A percentile compares a stretch with the other conserved stretches of the same genome.
These are phyloP conservation scores for Metschnikowia noctiluminum DNA, from an alignment of 805 yeast species.

Conservation along the genomic window DNA sequence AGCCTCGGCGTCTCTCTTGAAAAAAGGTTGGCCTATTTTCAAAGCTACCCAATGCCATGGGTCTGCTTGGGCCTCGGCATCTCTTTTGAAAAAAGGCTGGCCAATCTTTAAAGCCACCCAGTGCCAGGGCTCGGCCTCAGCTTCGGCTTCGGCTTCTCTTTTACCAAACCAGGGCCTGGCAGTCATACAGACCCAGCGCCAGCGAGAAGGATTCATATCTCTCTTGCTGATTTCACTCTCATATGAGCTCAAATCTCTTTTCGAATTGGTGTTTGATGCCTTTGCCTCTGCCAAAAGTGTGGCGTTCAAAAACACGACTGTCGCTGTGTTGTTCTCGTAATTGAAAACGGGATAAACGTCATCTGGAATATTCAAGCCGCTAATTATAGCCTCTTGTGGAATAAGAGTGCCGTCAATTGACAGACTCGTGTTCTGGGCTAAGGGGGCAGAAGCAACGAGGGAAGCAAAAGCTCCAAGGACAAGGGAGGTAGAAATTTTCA, in stretches of 20 bases:
- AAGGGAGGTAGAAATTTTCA: conserved; percentile 15
- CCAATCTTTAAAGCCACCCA: conserved; percentile 13
- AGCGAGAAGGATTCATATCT: conserved; percentile 12
- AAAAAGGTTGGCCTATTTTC: neutral
- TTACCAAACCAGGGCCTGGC: conserved; percentile 1
- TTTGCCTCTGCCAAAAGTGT: conserved; percentile 16
- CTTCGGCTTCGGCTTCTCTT: conserved; percentile 17
- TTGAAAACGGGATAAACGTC: conserved; percentile 13
- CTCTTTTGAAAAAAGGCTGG: conserved; percentile 13
- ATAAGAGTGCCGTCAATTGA: conserved; percentile 1
- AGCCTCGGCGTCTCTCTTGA: neutral
- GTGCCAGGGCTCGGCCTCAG: conserved; percentile 10
- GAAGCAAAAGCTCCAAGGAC: conserved; percentile 9
- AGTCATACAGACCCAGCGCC: conserved; percentile 9
- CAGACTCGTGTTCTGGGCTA: neutral
- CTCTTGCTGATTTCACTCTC: conserved; percentile 8
- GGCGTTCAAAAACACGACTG: conserved; percentile 14
- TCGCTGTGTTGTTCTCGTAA: conserved; percentile 7
- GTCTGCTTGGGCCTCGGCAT: conserved; percentile 2
- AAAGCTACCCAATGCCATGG: neutral
- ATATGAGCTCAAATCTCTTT: neutral
- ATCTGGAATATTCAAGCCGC: conserved; percentile 8
- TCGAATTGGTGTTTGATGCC: neutral
- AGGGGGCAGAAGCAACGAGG: conserved; percentile 10
- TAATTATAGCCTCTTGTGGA: conserved; percentile 15